phyloP scores from a whole-genome alignment of 352 stramenopile species.

The Globisporangium paddicum region DNA sequence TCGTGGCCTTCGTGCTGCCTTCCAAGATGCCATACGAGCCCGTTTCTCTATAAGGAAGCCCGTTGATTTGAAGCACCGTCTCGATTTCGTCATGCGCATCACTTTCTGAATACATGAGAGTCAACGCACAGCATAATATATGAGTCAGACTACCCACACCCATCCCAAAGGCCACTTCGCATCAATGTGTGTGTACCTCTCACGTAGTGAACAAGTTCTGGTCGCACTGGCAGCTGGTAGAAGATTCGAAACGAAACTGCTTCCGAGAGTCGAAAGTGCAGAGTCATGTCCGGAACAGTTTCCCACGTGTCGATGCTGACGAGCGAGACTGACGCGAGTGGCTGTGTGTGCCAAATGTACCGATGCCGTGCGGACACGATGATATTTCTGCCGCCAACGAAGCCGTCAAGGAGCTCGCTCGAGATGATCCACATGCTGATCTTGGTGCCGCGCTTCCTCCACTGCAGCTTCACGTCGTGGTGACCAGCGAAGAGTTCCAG shows the following conservation, averaged over 20 bases:
- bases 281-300: conserved; percentile 40
- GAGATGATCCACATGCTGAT: conserved; percentile 56
- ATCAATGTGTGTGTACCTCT: conserved; percentile 47
- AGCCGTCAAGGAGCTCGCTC: conserved; percentile 61
- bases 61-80: conserved; percentile 56
- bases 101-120: conserved; percentile 31
- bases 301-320: conserved; percentile 53
- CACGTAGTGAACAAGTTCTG: conserved; percentile 43
- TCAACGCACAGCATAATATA: background rate
- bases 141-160: background rate
- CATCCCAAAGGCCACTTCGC: no score
- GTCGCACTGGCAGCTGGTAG: conserved; percentile 66
- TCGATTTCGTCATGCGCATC: conserved; percentile 58
- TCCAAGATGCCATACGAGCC: conserved; percentile 56
- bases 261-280: conserved; percentile 48
- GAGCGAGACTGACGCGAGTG: conserved; percentile 32
- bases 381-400: conserved; percentile 54
- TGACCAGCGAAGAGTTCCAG: conserved; percentile 42
- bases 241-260: conserved; percentile 54
- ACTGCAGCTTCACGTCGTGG: conserved; percentile 59
- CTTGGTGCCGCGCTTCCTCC: conserved; percentile 50
- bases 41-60: conserved; percentile 60
- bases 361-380: conserved; percentile 62
- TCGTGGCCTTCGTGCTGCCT: conserved; percentile 44
- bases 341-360: conserved; percentile 66